Conservation (phyloP, 2,329 filamentous ascomycete species). For the Aquanectria penicillioides region DNA sequence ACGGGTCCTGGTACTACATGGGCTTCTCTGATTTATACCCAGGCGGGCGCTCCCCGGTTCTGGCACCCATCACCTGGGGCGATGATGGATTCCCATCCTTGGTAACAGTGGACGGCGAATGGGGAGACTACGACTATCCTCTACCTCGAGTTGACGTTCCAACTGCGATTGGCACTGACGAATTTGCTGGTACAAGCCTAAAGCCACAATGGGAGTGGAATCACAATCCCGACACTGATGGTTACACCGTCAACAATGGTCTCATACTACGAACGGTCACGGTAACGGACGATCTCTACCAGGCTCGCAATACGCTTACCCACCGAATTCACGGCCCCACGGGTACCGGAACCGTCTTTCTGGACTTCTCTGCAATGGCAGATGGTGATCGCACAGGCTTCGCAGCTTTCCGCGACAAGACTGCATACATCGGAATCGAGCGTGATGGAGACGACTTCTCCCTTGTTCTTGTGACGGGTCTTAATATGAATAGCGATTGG, state of each 20-base stretch:
- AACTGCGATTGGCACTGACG: slow-evolving; percentile 46
- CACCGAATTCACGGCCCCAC: slow-evolving; percentile 57
- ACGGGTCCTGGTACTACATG: slow-evolving; percentile 68
- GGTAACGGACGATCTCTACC: slow-evolving; percentile 61
- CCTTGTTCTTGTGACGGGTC: background rate
- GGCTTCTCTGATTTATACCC: slow-evolving; percentile 66
- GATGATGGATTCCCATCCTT: slow-evolving; percentile 60
- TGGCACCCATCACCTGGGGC: slow-evolving; percentile 64
- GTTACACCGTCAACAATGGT: slow-evolving; percentile 55
- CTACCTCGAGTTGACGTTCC: slow-evolving; percentile 40
- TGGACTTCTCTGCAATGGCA: slow-evolving; percentile 59
- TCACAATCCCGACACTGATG: slow-evolving; percentile 65
- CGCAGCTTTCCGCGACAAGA: slow-evolving; percentile 62
- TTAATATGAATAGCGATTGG: background rate
- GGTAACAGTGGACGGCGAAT: slow-evolving; percentile 54
- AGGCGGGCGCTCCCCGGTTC: slow-evolving; percentile 64
- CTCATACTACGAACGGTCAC: slow-evolving; percentile 60
- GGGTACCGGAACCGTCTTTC: slow-evolving; percentile 57
- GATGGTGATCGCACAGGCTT: slow-evolving; percentile 64
- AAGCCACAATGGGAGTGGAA: slow-evolving; percentile 68
- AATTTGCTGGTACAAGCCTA: slow-evolving; percentile 55
- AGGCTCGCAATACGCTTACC: slow-evolving; percentile 59
- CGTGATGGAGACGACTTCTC: background rate
- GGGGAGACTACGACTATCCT: slow-evolving; percentile 56
- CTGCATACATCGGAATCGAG: slow-evolving; percentile 61